These are phyloP conservation scores for Candida endomychidarum DNA, from an alignment of 805 yeast species.

Conservation along the genomic window DNA sequence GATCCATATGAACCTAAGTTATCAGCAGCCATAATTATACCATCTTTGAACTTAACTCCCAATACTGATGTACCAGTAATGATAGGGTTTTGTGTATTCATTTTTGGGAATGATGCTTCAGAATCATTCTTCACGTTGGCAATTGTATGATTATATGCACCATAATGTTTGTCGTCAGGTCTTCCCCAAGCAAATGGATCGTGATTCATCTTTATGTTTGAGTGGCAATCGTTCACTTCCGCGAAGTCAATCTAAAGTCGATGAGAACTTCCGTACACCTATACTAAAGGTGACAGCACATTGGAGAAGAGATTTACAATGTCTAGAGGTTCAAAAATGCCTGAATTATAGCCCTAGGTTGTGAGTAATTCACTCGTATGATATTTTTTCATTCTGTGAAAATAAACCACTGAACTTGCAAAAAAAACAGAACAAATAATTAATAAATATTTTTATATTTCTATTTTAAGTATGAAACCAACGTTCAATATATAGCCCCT, in stretches of 20 bases:
- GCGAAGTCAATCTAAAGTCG: neutral
- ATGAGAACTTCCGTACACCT: too few relatives aligned
- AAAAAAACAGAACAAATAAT: too few relatives aligned
- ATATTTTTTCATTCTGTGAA: too few relatives aligned
- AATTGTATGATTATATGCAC: slow-evolving; percentile 72
- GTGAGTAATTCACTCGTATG: too few relatives aligned
- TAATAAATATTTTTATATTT: too few relatives aligned
- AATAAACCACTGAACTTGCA: too few relatives aligned
- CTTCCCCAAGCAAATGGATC: slow-evolving; percentile 95
- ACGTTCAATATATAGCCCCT: too few relatives aligned
- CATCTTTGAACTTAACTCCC: slow-evolving; percentile 85
- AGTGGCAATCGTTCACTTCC: slow-evolving; percentile 8
- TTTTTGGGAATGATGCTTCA: slow-evolving; percentile 53
- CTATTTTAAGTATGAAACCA: too few relatives aligned
- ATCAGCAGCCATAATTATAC: slow-evolving; percentile 94
- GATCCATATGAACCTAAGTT: slow-evolving; percentile 92
- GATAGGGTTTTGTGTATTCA: slow-evolving; percentile 91
- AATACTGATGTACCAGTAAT: slow-evolving; percentile 96
- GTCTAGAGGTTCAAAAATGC: too few relatives aligned
- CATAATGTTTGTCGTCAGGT: slow-evolving; percentile 81
- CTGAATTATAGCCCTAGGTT: too few relatives aligned
- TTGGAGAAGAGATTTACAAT: too few relatives aligned
- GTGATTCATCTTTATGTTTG: slow-evolving; percentile 70
- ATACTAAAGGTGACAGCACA: neutral
- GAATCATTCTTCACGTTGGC: slow-evolving; percentile 53